Conservation (phyloP, 2,329 filamentous ascomycete species). For the Neofusicoccum umdonicola region DNA sequence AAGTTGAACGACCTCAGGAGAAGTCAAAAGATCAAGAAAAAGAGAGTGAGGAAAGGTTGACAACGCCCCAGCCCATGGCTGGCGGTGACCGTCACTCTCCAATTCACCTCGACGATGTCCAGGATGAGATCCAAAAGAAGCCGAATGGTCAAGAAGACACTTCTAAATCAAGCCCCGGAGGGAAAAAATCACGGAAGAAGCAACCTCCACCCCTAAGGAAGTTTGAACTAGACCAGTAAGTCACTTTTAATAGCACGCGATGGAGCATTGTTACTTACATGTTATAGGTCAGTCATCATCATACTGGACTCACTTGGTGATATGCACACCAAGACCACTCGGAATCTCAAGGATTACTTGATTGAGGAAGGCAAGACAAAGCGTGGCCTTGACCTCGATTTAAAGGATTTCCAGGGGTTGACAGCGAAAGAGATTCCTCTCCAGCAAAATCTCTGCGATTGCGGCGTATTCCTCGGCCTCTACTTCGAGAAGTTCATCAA, state of each 20-base stretch:
- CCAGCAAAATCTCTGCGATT: conserved; percentile 85
- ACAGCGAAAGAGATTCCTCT: conserved; percentile 68
- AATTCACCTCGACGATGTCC: not conserved
- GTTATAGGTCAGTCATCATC: conserved; percentile 63
- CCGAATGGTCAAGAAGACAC: not conserved
- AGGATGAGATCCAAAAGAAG: not conserved
- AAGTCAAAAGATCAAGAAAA: not conserved
- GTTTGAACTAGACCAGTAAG: not conserved
- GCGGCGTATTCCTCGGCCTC: conserved; percentile 79
- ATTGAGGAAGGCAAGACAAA: conserved; percentile 68
- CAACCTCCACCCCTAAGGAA: not conserved
- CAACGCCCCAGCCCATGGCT: not conserved
- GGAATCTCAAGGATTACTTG: conserved; percentile 73
- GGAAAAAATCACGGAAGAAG: not conserved
- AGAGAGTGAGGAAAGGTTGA: not conserved
- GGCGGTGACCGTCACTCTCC: not conserved
- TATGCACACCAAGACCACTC: conserved; percentile 61
- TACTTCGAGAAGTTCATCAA: conserved; percentile 81
- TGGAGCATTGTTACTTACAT: not conserved
- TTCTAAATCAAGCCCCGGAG: not conserved
- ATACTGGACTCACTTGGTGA: conserved; percentile 82
- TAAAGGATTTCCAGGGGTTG: conserved; percentile 55
- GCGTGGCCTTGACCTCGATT: conserved; percentile 47
- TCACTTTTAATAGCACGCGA: not conserved
- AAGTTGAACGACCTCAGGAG: not conserved